A percentile compares a stretch with the other conserved stretches of the same genome.
phyloP scores from a whole-genome alignment of 768 basidiomycete genomes.

The Suillus hirtellus region DNA sequence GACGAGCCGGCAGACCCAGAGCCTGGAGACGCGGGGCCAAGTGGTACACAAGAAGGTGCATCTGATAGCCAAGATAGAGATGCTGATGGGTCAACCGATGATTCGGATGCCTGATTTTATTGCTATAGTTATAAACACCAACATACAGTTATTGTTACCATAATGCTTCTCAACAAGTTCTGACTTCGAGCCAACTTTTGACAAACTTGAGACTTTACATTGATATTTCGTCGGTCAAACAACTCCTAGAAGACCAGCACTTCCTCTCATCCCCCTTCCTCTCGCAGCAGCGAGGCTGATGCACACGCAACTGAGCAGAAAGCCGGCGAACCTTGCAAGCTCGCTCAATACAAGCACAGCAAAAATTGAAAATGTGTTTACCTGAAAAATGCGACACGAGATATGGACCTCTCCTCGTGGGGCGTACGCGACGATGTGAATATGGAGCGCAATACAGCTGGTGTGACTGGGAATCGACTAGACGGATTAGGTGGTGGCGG shows the following conservation, averaged over 20 bases:
- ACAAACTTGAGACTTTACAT: background rate
- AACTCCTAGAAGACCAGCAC: slow-evolving; percentile 69
- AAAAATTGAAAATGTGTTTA: slow-evolving; percentile 28
- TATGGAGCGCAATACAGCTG: slow-evolving; percentile 77
- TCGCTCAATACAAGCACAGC: slow-evolving; percentile 1
- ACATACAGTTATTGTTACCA: background rate
- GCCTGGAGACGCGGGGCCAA: slow-evolving; percentile 32
- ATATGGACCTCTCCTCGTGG: slow-evolving; percentile 80
- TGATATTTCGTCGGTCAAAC: slow-evolving; percentile 31
- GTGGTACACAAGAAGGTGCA: slow-evolving; percentile 26
- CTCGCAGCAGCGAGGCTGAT: slow-evolving; percentile 76
- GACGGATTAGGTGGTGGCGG: slow-evolving; percentile 46
- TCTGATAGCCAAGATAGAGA: slow-evolving; percentile 21
- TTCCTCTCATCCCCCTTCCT: slow-evolving; percentile 65
- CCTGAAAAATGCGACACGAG: slow-evolving; percentile 87
- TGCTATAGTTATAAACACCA: slow-evolving; percentile 2
- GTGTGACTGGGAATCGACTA: slow-evolving; percentile 79
- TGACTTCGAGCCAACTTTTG: background rate
- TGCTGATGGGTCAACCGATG: slow-evolving; percentile 19
- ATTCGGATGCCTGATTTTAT: slow-evolving; percentile 16
- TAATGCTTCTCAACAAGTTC: slow-evolving; percentile 7
- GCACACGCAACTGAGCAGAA: slow-evolving; percentile 76
- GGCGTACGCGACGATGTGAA: slow-evolving; percentile 84
- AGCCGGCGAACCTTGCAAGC: slow-evolving; percentile 69
- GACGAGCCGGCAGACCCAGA: slow-evolving; percentile 32